Conservation (phyloP, 305 asterid species). For the Withania somnifera region DNA sequence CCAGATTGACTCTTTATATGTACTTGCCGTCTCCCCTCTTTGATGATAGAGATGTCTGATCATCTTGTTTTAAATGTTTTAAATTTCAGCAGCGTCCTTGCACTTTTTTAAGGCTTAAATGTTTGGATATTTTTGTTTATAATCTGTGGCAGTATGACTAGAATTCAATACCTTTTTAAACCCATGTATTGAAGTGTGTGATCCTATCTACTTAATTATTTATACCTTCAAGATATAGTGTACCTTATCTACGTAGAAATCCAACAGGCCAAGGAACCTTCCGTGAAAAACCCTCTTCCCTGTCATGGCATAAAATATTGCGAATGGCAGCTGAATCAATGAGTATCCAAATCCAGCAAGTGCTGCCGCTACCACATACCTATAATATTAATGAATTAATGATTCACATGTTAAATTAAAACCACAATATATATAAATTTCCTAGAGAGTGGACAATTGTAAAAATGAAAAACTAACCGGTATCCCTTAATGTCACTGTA, state of each 20-base stretch:
- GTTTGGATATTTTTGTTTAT: no score
- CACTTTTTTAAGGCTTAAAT: not conserved
- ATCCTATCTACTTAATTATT: no score
- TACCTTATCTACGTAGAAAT: slow-evolving; percentile 54
- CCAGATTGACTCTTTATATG: not conserved
- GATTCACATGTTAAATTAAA: not conserved
- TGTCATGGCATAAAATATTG: slow-evolving; percentile 21
- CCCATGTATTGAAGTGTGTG: not conserved
- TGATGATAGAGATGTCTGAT: not conserved
- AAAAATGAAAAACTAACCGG: not conserved
- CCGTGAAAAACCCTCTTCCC: slow-evolving; percentile 30
- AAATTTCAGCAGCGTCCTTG: no score
- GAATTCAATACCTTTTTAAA: not conserved
- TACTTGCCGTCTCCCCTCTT: no score
- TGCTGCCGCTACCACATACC: slow-evolving; percentile 34
- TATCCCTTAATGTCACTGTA: not conserved
- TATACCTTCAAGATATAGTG: not conserved
- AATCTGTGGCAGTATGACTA: not conserved
- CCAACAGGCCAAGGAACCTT: slow-evolving; percentile 29
- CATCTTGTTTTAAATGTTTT: not conserved
- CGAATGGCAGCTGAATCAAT: slow-evolving; percentile 45
- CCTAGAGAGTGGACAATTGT: no score
- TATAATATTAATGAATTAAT: not conserved
- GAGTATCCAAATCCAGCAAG: slow-evolving; percentile 27
- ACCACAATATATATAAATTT: no score